Evolutionary conservation across 2,329 filamentous ascomycete genomes (phyloP).

Genomic region (Cucurbitaria berberidis): DNA sequence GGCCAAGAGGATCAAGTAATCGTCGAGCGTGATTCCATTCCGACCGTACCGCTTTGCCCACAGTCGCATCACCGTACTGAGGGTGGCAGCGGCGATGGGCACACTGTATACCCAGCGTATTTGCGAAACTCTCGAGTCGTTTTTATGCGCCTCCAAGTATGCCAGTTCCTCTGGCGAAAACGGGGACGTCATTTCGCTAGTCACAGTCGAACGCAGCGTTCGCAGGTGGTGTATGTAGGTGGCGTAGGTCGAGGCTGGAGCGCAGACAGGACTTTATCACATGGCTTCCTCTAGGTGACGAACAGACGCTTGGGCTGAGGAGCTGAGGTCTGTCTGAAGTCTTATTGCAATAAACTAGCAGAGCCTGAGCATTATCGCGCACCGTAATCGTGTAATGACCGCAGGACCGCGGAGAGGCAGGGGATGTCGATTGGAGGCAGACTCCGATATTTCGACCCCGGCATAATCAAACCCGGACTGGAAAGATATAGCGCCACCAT

Average conservation of each 20-base stretch:
- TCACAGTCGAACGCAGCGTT: slow-evolving; percentile 1
- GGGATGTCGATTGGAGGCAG: not conserved
- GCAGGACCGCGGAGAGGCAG: not conserved
- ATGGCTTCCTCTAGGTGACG: not conserved
- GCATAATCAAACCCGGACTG: not conserved
- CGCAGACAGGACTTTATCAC: slow-evolving; percentile 7
- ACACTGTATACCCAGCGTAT: slow-evolving; percentile 43
- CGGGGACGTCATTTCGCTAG: slow-evolving; percentile 26
- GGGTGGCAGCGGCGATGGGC: slow-evolving; percentile 33
- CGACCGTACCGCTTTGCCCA: slow-evolving; percentile 38
- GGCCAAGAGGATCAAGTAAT: slow-evolving; percentile 40
- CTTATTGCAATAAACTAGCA: not conserved
- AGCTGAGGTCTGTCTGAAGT: not conserved
- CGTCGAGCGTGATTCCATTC: slow-evolving; percentile 43
- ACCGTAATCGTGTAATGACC: not conserved
- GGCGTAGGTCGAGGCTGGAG: slow-evolving; percentile 15
- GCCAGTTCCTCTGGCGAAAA: slow-evolving; percentile 39
- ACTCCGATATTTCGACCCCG: not conserved
- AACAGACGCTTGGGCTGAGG: not conserved
- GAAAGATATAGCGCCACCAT: not conserved
- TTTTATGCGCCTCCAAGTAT: slow-evolving; percentile 35
- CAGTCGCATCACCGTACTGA: slow-evolving; percentile 36
- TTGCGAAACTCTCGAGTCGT: slow-evolving; percentile 36
- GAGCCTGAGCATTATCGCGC: not conserved
- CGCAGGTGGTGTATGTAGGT: slow-evolving; percentile 3